These are phyloP conservation scores for Andrographis paniculata DNA, from an alignment of 305 asterid species.

Conservation along the genomic window DNA sequence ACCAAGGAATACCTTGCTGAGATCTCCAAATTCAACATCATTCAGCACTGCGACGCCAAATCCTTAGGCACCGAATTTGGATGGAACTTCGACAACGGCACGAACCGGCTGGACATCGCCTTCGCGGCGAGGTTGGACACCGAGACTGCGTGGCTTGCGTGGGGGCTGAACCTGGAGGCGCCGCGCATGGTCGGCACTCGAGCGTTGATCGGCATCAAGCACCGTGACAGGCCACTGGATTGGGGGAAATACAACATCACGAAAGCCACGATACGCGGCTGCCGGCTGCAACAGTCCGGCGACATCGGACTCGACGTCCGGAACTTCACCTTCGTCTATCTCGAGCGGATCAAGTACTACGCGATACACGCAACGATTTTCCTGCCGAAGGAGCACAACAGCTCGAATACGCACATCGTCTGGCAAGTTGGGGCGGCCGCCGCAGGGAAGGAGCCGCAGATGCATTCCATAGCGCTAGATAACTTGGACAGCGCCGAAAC, in stretches of 20 bases:
- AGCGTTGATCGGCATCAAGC: constrained; percentile 46
- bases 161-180: constrained; percentile 52
- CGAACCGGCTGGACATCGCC: constrained; percentile 31
- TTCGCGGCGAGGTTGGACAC: constrained; percentile 30
- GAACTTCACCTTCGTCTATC: constrained; percentile 8
- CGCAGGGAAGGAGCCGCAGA: constrained; percentile 16
- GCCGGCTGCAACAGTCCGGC: constrained; percentile 27
- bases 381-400: constrained; percentile 25
- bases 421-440: constrained; percentile 46
- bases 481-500: constrained; percentile 34
- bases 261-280: constrained; percentile 23
- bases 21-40: constrained; percentile 8
- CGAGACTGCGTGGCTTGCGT: constrained; percentile 46
- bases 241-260: constrained; percentile 27
- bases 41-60: constrained; percentile 22
- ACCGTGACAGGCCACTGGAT: neutral
- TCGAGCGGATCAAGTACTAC: constrained; percentile 1
- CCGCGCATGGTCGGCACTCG: constrained; percentile 46
- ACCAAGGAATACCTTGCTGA: constrained; percentile 16
- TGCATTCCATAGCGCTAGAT: constrained; percentile 30
- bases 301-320: constrained; percentile 24
- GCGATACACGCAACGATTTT: constrained; percentile 26
- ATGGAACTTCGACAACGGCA: constrained; percentile 23
- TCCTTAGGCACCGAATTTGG: constrained; percentile 33
- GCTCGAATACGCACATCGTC: constrained; percentile 25